Conservation (phyloP, 768 basidiomycete genomes). For the Leccinum pellstonianum region DNA sequence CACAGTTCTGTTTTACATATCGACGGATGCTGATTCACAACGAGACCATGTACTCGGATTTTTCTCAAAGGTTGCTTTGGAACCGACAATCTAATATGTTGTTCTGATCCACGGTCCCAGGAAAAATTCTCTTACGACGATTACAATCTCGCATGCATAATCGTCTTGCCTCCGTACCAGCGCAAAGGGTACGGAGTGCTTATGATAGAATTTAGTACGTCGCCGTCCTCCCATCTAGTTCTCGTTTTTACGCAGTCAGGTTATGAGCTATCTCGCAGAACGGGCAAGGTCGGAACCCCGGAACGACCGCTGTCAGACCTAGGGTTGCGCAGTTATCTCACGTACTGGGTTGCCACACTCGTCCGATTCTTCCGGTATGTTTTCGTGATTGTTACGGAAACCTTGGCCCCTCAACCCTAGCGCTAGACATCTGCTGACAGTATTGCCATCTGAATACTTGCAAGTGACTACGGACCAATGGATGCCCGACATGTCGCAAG, state of each 20-base stretch:
- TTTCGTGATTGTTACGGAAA: neutral
- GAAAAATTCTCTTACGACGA: constrained; percentile 96
- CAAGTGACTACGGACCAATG: constrained; percentile 45
- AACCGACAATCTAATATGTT: neutral
- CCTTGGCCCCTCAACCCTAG: neutral
- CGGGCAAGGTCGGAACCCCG: constrained; percentile 83
- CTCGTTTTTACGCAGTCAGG: constrained; percentile 44
- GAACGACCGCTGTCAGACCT: constrained; percentile 95
- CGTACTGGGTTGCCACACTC: constrained; percentile 83
- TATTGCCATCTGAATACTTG: constrained; percentile 53
- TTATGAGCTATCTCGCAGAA: constrained; percentile 85
- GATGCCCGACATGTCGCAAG: constrained; percentile 40
- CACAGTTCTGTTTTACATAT: constrained; percentile 82
- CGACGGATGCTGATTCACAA: constrained; percentile 80
- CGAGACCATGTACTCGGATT: constrained; percentile 78
- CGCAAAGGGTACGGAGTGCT: constrained; percentile 89
- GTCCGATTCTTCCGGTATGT: constrained; percentile 78
- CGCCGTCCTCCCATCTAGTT: neutral
- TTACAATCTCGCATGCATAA: constrained; percentile 96
- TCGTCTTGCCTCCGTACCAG: constrained; percentile 92
- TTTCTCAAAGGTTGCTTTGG: constrained; percentile 54
- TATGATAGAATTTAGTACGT: constrained; percentile 96
- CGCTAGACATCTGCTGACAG: constrained; percentile 54
- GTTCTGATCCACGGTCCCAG: constrained; percentile 34
- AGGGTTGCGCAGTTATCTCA: constrained; percentile 85